Conservation (phyloP, 352 stramenopile species). For the Phytopythium oedochilum region DNA sequence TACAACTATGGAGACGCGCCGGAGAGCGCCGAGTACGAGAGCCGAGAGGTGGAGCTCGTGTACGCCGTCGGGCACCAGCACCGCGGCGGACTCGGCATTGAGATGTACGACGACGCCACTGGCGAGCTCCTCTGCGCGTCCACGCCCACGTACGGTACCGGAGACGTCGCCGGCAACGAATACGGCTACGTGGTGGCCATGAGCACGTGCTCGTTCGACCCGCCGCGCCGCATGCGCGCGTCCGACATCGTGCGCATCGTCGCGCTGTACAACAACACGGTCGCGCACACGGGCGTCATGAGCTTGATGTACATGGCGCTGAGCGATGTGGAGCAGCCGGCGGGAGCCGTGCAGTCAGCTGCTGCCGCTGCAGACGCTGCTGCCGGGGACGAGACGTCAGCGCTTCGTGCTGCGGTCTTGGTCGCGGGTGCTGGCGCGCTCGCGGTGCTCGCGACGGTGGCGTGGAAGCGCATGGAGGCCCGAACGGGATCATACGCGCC, state of each 20-base stretch:
- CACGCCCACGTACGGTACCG: conserved; percentile 58
- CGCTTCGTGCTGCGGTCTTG: conserved; percentile 14
- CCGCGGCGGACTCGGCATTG: conserved; percentile 62
- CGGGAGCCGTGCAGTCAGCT: not conserved
- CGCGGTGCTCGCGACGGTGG: conserved; percentile 12
- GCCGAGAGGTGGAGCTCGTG: conserved; percentile 69
- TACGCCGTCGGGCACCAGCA: conserved; percentile 81
- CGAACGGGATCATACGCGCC: conserved; percentile 42
- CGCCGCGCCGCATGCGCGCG: conserved; percentile 58
- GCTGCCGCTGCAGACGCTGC: not conserved
- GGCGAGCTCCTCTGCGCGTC: conserved; percentile 67
- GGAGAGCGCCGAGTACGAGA: not conserved
- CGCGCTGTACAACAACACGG: conserved; percentile 78
- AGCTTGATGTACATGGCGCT: conserved; percentile 75
- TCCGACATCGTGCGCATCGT: conserved; percentile 72
- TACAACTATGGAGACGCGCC: not conserved
- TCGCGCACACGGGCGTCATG: conserved; percentile 74
- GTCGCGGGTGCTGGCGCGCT: conserved; percentile 21
- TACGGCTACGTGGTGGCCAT: conserved; percentile 67
- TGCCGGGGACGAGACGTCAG: conserved; percentile 3
- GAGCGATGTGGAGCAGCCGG: conserved; percentile 34
- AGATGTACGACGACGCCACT: conserved; percentile 64
- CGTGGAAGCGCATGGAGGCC: conserved; percentile 39
- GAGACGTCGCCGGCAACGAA: conserved; percentile 56
- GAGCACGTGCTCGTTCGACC: conserved; percentile 72